phyloP scores from a whole-genome alignment of 441 rosid species.

The Adansonia rubrostipa region DNA sequence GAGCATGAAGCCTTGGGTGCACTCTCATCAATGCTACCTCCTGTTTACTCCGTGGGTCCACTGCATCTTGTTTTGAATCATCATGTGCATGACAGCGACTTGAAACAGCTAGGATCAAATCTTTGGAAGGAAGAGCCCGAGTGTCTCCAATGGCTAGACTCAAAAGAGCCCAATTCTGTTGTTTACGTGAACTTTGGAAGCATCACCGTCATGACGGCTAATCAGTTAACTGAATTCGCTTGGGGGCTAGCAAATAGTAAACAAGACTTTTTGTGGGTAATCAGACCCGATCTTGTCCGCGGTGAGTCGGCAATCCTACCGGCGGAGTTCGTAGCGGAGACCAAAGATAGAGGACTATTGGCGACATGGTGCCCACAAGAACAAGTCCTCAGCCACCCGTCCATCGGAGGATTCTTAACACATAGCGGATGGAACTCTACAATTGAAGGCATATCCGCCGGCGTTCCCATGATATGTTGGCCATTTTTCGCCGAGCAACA shows the following conservation, averaged over 20 bases:
- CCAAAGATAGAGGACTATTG: conserved; percentile 34
- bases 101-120: conserved; percentile 28
- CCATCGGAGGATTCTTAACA: conserved; percentile 46
- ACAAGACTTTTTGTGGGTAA: conserved; percentile 43
- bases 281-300: conserved; percentile 43
- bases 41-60: conserved; percentile 47
- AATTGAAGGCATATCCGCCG: conserved; percentile 34
- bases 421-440: conserved; percentile 57
- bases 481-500: conserved; percentile 52
- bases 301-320: conserved; percentile 39
- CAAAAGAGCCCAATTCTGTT: conserved; percentile 34
- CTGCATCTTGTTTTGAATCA: conserved; percentile 36
- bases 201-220: conserved; percentile 35
- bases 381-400: conserved; percentile 43
- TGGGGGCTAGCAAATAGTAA: conserved; percentile 48
- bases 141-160: conserved; percentile 46
- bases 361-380: conserved; percentile 54
- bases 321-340: conserved; percentile 33
- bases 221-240: conserved; percentile 43
- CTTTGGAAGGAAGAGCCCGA: conserved; percentile 46
- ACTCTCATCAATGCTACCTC: conserved; percentile 39
- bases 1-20: conserved; percentile 40
- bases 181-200: conserved; percentile 53
- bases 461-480: conserved; percentile 53
- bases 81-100: conserved; percentile 23